A percentile compares a stretch with the other conserved stretches of the same genome.
Evolutionary conservation across 2,329 filamentous ascomycete genomes (phyloP).

Genomic region (Ascochyta clinopodiicola): DNA sequence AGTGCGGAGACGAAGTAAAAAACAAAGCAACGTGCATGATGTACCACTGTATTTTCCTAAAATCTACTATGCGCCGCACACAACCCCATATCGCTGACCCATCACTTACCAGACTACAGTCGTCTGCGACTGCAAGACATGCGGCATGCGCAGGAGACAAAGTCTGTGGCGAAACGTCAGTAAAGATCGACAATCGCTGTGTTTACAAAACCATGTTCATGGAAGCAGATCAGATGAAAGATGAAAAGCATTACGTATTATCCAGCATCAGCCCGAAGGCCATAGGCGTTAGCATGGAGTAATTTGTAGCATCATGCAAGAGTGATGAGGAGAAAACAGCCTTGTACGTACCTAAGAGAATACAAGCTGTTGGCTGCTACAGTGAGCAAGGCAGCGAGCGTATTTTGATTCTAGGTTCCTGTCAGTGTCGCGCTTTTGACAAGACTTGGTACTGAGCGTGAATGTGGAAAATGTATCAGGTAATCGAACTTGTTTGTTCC

Average conservation of each 20-base stretch:
- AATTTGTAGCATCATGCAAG: constrained; percentile 44
- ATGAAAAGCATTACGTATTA: constrained; percentile 49
- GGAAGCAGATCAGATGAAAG: constrained; percentile 45
- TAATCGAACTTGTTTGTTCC: constrained; percentile 50
- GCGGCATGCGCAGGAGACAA: neutral
- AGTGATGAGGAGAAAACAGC: neutral
- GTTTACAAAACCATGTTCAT: neutral
- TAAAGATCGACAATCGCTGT: constrained; percentile 1
- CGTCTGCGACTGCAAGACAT: neutral
- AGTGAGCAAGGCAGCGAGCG: neutral
- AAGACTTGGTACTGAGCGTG: neutral
- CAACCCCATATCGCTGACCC: neutral
- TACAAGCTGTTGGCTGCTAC: neutral
- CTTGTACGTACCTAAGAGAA: constrained; percentile 19
- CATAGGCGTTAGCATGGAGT: constrained; percentile 50
- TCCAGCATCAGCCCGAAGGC: constrained; percentile 43
- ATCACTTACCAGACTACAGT: neutral
- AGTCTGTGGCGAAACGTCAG: constrained; percentile 5
- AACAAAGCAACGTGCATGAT: neutral
- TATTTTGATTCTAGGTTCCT: constrained; percentile 8
- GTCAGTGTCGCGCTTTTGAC: constrained; percentile 19
- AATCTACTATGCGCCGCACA: neutral
- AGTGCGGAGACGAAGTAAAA: constrained; percentile 4
- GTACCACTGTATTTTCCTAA: constrained; percentile 7
- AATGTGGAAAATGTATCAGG: constrained; percentile 32